A percentile compares a stretch with the other conserved stretches of the same genome.
Evolutionary conservation across 75 land plant species (phyloP).

Genomic region (Azolla pinnata): DNA sequence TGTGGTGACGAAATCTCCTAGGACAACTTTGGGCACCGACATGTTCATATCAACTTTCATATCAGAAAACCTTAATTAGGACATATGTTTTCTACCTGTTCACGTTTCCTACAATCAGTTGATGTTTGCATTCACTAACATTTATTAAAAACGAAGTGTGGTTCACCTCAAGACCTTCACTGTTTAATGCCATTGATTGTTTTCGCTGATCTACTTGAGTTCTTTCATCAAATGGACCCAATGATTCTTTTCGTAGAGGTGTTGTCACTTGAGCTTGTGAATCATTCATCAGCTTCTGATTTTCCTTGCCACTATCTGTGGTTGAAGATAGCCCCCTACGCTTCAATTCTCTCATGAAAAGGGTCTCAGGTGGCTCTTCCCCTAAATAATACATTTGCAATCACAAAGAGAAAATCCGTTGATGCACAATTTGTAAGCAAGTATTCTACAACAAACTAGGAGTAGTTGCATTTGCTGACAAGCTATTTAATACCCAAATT

Average conservation of each 20-base stretch:
- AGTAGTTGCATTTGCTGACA: too few relatives aligned
- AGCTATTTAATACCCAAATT: too few relatives aligned
- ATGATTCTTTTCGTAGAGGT: neutral
- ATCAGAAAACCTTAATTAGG: too few relatives aligned
- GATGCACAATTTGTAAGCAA: too few relatives aligned
- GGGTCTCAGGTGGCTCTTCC: conserved; percentile 83
- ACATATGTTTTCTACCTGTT: too few relatives aligned
- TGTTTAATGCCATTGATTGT: conserved; percentile 76
- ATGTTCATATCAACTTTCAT: too few relatives aligned
- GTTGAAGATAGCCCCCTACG: conserved; percentile 50
- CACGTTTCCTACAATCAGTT: conserved; percentile 2
- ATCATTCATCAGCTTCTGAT: neutral
- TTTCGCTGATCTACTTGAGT: conserved; percentile 48
- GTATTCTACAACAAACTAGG: too few relatives aligned
- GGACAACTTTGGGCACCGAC: too few relatives aligned
- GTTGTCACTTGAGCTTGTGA: neutral
- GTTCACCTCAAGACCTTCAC: conserved; percentile 93
- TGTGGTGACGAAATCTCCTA: too few relatives aligned
- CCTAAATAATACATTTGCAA: too few relatives aligned
- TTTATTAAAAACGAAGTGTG: neutral
- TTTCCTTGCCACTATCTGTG: neutral
- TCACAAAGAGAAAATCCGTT: too few relatives aligned
- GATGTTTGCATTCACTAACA: neutral
- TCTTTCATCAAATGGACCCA: conserved; percentile 14
- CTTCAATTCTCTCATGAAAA: conserved; percentile 86